phyloP scores from a whole-genome alignment of 768 basidiomycete species.

The Ephemerocybe angulata region DNA sequence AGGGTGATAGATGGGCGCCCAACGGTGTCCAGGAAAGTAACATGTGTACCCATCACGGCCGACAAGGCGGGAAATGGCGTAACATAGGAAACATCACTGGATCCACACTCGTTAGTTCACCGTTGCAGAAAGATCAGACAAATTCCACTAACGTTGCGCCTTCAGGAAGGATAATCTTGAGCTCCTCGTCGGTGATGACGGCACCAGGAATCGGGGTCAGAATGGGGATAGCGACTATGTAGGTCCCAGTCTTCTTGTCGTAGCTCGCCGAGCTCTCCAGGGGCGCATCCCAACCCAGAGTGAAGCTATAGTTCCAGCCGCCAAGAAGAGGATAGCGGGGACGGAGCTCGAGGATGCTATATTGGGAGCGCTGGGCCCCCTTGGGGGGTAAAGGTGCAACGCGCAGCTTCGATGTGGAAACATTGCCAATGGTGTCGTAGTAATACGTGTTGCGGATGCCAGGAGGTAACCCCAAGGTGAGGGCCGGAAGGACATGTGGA shows the following conservation, averaged over 20 bases:
- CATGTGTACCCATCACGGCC: constrained; percentile 61
- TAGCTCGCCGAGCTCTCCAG: constrained; percentile 69
- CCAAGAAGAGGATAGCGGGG: constrained; percentile 93
- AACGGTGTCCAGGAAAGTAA: constrained; percentile 87
- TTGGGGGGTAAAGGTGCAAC: constrained; percentile 60
- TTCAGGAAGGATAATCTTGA: constrained; percentile 85
- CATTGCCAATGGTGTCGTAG: constrained; percentile 92
- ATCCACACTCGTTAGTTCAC: constrained; percentile 5
- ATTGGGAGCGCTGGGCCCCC: constrained; percentile 46
- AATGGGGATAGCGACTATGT: constrained; percentile 80
- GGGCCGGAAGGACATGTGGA: constrained; percentile 65
- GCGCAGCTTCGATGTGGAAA: constrained; percentile 88
- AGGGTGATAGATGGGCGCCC: constrained; percentile 82
- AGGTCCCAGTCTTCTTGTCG: constrained; percentile 57
- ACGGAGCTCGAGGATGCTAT: constrained; percentile 73
- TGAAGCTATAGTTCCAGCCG: constrained; percentile 97
- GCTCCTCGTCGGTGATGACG: constrained; percentile 73
- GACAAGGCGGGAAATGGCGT: constrained; percentile 75
- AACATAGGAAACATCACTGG: constrained; percentile 71
- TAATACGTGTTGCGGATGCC: constrained; percentile 82
- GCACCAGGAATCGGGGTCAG: constrained; percentile 78
- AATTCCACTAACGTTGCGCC: constrained; percentile 78
- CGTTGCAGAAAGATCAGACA: neutral
- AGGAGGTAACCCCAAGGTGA: constrained; percentile 80
- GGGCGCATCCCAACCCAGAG: constrained; percentile 90